Percentiles rank a stretch among this genome's conserved stretches.
These are phyloP conservation scores for Bodo saltans DNA, from an alignment of 78 protist species.

Conservation along the genomic window DNA sequence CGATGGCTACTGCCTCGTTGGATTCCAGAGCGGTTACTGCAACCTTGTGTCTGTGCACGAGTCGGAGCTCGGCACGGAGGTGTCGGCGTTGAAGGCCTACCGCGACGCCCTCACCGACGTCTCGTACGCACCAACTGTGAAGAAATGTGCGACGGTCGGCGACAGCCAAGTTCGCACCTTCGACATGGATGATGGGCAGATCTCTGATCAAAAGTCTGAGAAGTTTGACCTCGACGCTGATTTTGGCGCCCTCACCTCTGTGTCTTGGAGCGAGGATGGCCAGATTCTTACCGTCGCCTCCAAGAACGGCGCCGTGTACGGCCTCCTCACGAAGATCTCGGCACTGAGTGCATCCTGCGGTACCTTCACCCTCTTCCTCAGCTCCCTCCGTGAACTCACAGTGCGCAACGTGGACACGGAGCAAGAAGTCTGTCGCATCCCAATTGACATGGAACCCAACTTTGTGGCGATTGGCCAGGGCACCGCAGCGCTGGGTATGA, in stretches of 20 bases:
- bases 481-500: constrained; percentile 51
- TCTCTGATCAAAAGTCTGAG: not conserved
- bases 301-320: constrained; percentile 35
- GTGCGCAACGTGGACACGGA: constrained; percentile 12
- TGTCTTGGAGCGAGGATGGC: constrained; percentile 61
- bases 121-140: not conserved
- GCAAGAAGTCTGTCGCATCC: not conserved
- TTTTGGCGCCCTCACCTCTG: not conserved
- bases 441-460: constrained; percentile 44
- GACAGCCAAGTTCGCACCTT: constrained; percentile 39
- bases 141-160: constrained; percentile 33
- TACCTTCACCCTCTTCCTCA: constrained; percentile 2
- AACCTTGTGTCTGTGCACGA: constrained; percentile 39
- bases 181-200: constrained; percentile 20
- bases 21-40: constrained; percentile 45
- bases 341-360: constrained; percentile 23
- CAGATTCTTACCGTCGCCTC: constrained; percentile 62
- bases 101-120: constrained; percentile 28
- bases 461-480: constrained; percentile 39
- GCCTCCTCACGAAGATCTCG: constrained; percentile 53
- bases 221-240: constrained; percentile 11
- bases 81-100: constrained; percentile 8
- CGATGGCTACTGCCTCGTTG: constrained; percentile 51
- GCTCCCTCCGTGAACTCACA: constrained; percentile 59
- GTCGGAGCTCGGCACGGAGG: constrained; percentile 46